Conservation (phyloP, 176 grass and related monocot species). For the Puya raimondii region DNA sequence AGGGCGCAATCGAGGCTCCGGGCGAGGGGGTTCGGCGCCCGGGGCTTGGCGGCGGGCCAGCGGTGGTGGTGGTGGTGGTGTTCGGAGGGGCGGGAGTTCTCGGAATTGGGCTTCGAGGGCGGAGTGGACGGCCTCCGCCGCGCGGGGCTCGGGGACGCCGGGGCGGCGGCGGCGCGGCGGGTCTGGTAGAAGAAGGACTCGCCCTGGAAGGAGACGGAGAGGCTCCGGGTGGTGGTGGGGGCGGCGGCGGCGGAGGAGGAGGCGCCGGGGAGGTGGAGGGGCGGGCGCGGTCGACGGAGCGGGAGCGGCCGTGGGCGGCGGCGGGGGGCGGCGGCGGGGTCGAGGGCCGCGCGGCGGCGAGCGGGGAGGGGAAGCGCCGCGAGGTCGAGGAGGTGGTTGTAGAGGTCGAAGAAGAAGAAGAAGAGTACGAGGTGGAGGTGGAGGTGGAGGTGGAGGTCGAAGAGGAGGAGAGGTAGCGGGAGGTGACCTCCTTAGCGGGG, state of each 20-base stretch:
- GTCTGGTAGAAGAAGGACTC: constrained; percentile 93
- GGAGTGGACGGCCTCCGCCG: constrained; percentile 46
- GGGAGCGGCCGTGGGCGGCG: background rate
- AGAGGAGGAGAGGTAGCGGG: constrained; percentile 37
- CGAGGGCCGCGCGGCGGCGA: constrained; percentile 12
- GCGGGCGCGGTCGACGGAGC: constrained; percentile 11
- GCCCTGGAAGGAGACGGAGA: constrained; percentile 94
- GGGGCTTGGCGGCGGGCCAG: constrained; percentile 53
- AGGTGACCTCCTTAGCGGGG: constrained; percentile 46
- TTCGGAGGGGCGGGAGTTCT: constrained; percentile 48
- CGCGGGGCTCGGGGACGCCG: constrained; percentile 30
- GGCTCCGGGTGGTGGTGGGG: constrained; percentile 76
- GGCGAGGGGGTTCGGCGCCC: constrained; percentile 65
- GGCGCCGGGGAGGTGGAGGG: constrained; percentile 55
- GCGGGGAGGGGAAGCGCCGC: constrained; percentile 57
- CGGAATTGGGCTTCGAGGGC: constrained; percentile 25
- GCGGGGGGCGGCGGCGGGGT: background rate
- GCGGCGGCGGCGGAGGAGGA: constrained; percentile 32
- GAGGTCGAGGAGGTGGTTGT: constrained; percentile 40
- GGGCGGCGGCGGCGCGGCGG: constrained; percentile 40
- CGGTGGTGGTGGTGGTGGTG: constrained; percentile 18
- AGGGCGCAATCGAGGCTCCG: constrained; percentile 77
- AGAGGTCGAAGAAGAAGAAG: background rate
- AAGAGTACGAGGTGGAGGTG: constrained; percentile 31
- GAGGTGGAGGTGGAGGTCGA: constrained; percentile 31